Evolutionary conservation across 2,329 filamentous ascomycete species (phyloP).

Genomic region (Aureobasidium sp.): DNA sequence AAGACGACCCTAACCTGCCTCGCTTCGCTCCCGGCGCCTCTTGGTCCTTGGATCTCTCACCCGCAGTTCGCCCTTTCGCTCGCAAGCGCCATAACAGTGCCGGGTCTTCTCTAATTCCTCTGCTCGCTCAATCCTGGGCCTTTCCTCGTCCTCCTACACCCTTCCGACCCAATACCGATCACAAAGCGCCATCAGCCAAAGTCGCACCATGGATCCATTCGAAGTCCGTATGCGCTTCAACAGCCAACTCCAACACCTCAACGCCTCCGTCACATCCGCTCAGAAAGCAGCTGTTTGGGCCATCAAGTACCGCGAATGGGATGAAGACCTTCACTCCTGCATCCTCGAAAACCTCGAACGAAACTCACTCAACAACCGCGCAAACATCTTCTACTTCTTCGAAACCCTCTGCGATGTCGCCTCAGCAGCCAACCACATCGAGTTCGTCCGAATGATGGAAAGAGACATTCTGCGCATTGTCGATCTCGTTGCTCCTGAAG

Average conservation of each 20-base stretch:
- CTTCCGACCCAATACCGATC: background rate
- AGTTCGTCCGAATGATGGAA: slow-evolving; percentile 92
- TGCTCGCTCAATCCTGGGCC: background rate
- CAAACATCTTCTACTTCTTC: slow-evolving; percentile 99
- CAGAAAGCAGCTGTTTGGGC: slow-evolving; percentile 94
- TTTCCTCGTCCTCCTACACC: background rate
- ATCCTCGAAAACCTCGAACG: slow-evolving; percentile 92
- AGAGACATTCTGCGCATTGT: slow-evolving; percentile 86
- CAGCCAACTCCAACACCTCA: slow-evolving; percentile 78
- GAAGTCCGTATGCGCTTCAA: slow-evolving; percentile 98
- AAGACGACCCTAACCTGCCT: background rate
- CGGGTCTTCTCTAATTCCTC: background rate
- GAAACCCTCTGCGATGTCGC: slow-evolving; percentile 89
- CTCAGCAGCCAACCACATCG: slow-evolving; percentile 63
- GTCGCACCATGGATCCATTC: slow-evolving; percentile 67
- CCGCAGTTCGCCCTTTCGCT: background rate
- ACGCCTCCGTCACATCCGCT: slow-evolving; percentile 79
- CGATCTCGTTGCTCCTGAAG: slow-evolving; percentile 80
- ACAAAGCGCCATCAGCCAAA: background rate
- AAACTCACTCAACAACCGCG: slow-evolving; percentile 93
- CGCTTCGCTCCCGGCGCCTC: background rate
- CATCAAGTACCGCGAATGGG: slow-evolving; percentile 86
- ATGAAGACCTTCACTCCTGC: slow-evolving; percentile 94
- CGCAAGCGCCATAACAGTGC: too few relatives aligned
- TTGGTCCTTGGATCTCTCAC: background rate